Percentiles rank a stretch among this genome's conserved stretches.
Conservation (phyloP, 208 protist genomes). For the Trypanosomatidae sp. region DNA sequence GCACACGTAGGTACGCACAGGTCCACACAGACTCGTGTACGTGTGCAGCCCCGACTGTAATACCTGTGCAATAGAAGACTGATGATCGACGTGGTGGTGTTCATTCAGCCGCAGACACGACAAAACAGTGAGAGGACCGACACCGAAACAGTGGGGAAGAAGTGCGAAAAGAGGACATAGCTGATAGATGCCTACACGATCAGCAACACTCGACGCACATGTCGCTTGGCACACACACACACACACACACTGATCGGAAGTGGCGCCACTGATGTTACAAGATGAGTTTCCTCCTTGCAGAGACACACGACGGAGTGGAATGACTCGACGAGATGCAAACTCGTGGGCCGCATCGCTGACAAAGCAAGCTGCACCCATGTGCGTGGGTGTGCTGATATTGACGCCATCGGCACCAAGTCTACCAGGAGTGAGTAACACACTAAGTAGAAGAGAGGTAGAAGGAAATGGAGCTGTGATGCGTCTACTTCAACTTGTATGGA, state of each 20-base stretch:
- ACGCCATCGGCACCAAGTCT: not conserved
- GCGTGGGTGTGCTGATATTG: not conserved
- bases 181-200: not conserved
- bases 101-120: not conserved
- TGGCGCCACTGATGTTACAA: not conserved
- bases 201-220: not conserved
- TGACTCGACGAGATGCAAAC: not conserved
- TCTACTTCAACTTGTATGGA: not conserved
- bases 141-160: not conserved
- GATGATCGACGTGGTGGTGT: not conserved
- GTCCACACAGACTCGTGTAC: too few species aligned
- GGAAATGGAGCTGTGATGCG: not conserved
- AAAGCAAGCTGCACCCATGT: not conserved
- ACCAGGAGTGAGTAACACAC: not conserved
- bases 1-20: not conserved
- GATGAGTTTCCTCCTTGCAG: not conserved
- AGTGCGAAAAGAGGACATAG: not conserved
- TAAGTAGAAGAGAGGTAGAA: not conserved
- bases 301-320: not conserved
- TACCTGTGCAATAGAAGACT: not conserved
- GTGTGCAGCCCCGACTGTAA: not conserved
- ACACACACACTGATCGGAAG: not conserved
- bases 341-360: not conserved
- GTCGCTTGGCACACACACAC: not conserved
- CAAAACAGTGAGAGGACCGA: not conserved